Base-by-base conservation (phyloP, 371 early-diverging fungal genomes). In the Syncephalis plumigaleata region DNA sequence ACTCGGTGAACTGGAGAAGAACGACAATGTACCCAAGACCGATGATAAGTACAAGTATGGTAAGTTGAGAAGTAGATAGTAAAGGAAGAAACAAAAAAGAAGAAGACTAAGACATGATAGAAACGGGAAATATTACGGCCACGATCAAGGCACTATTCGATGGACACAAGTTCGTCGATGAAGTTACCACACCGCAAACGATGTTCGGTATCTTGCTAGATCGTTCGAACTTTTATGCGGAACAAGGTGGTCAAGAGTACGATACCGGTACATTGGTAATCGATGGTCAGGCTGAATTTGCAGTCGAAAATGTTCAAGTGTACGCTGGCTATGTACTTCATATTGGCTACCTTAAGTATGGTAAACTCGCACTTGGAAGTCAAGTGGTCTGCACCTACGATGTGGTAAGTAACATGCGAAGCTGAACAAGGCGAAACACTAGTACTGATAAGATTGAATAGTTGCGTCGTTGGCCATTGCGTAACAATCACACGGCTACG, bases 151-250 rank as follows among this genome's bases (percentile, higher is more conserved):
- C 82, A 21, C 75, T 88, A 25, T 83, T 69, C 60, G 67, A 63
- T 56, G 59, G 74, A 44, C 70, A 71, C 61, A 71, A 46, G 55
- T 69, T 16, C 46, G 69, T 70, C n/a, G 59, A 58, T 3, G 58
- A 56, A 18, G 73, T 79, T 42, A 64, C 60, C 21, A 55, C 65
- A 17, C 45, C 49, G 2, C 59, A 67, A 31, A 66, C 71, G 39
- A 61, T 65, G 22, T 79, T 90, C 56, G 91, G 95, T 52, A 65
- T 98, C n/a, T 63, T 98, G 50, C 75, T 94, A 42, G 96, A 98
- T 67, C 75, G 80, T 57, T 95, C 99, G 52, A 93, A 92, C 79
- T 96, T 99, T 58, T 99, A 99, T 63, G 91, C 94, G 39, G 99
- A 99, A 68, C 78, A 78, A 46, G 99, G 99, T 61, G 99, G 99